Evolutionary conservation across 352 stramenopile species (phyloP).

Genomic region (Lagenidium giganteum): DNA sequence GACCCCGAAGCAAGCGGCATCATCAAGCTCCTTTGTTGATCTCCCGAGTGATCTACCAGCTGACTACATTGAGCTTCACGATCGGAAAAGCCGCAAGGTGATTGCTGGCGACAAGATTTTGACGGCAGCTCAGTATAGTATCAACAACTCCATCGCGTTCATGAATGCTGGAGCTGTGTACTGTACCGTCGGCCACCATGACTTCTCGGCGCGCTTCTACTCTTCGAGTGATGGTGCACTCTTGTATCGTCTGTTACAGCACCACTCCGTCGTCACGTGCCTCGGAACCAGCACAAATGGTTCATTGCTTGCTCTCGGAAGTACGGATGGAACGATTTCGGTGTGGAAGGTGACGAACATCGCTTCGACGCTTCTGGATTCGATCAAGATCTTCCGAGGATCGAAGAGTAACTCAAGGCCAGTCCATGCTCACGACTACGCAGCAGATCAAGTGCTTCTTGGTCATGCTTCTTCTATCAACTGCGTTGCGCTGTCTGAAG

Average conservation of each 20-base stretch:
- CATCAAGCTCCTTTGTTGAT: constrained; percentile 21
- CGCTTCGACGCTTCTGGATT: constrained; percentile 64
- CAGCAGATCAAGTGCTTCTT: constrained; percentile 69
- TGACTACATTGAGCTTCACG: constrained; percentile 55
- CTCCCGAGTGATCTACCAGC: constrained; percentile 11
- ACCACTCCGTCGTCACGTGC: constrained; percentile 65
- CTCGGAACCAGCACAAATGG: constrained; percentile 41
- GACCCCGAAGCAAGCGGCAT: constrained; percentile 6
- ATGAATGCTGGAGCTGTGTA: constrained; percentile 48
- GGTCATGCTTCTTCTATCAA: constrained; percentile 60
- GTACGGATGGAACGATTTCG: constrained; percentile 68
- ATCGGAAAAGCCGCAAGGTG: constrained; percentile 60
- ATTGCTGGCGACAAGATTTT: constrained; percentile 24
- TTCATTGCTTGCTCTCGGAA: constrained; percentile 46
- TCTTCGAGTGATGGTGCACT: constrained; percentile 62
- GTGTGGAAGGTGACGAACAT: constrained; percentile 71
- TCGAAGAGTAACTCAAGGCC: constrained; percentile 41
- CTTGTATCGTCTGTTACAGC: constrained; percentile 66
- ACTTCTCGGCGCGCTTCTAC: constrained; percentile 76
- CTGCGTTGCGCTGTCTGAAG: constrained; percentile 61
- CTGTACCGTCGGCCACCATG: constrained; percentile 65
- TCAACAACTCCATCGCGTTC: constrained; percentile 34
- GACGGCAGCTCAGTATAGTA: constrained; percentile 7
- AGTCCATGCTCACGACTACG: constrained; percentile 73
- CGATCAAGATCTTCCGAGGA: constrained; percentile 72